Conservation (phyloP, 129 eudicot species). For the Helichrysum umbraculigerum region DNA sequence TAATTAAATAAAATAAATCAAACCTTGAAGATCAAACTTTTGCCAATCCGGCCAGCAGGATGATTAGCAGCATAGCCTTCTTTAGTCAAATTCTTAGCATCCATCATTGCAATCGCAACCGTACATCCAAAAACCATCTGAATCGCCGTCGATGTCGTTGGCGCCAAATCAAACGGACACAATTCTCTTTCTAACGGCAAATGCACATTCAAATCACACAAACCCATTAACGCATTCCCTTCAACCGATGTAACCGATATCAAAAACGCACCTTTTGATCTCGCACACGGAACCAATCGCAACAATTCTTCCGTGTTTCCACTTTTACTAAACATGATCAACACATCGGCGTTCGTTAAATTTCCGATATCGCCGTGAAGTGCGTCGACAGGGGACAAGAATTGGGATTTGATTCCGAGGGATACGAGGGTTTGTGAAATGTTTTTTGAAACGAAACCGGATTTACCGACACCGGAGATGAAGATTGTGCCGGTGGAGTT, state of each 20-base stretch:
- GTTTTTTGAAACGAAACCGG: constrained; percentile 91
- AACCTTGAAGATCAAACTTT: constrained; percentile 93
- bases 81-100: constrained; percentile 67
- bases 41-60: constrained; percentile 94
- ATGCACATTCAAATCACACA: constrained; percentile 83
- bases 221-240: constrained; percentile 57
- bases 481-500: constrained; percentile 69
- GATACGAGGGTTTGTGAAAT: constrained; percentile 91
- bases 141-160: constrained; percentile 90
- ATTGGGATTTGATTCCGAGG: constrained; percentile 70
- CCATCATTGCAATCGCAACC: constrained; percentile 88
- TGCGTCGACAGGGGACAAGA: constrained; percentile 81
- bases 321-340: constrained; percentile 80
- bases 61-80: constrained; percentile 90
- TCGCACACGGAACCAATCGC: constrained; percentile 76
- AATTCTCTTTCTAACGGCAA: constrained; percentile 93
- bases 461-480: constrained; percentile 91
- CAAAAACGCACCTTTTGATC: constrained; percentile 85
- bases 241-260: constrained; percentile 70
- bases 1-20: constrained; percentile 6
- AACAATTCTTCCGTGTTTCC: constrained; percentile 84
- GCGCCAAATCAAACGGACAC: constrained; percentile 93
- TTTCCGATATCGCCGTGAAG: constrained; percentile 93
- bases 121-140: constrained; percentile 99
- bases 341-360: constrained; percentile 41